Evolutionary conservation across 2,329 filamentous ascomycete species (phyloP), one percentile per base, ranked within the genome.

Genomic region (Penicillium sp.): DNA sequence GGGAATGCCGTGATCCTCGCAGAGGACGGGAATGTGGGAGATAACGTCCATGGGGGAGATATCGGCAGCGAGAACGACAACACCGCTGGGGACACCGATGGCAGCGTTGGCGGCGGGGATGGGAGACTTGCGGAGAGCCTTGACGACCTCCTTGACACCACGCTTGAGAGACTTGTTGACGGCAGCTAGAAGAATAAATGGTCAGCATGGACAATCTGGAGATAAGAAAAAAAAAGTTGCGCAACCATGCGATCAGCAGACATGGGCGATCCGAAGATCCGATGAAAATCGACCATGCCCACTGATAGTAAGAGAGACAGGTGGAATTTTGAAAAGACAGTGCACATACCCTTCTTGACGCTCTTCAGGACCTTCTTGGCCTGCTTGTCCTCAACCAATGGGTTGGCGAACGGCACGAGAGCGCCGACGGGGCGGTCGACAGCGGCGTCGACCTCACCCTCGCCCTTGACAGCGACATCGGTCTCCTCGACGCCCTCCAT

Each of bases 31-130:
- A 66, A 99, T 90, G 80, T 99, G 94, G 60, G 91, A 94, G 80
- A 99, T 97, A 75, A 99, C 94, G 78, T 99, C 94, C 88, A 94
- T 93, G 65, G 94, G 94, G 53, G 91, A 96, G 81, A 99, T 97
- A 78, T 99, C 94, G 69, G 91, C 94, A 37, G 94, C 94, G 67
- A 99, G 91, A 75, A 99, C 83, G 70, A 97, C 91, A 66, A 99
- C 84, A 62, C 81, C 84, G 66, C 87, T 84, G 45, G 90, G 87
- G 71, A 87, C 82, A 54, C 84, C 76, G 61, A 85, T 76, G 52
- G 84, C 81, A 72, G 85, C 81, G 64, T 85, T 83, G 60, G 86
- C 84, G n/a, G 86, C 84, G 57, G 87, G 84, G 67, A 86, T 77
- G 57, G 90, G 84, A 15, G 91, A 93, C 82, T 97, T 97, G 81